Evolutionary conservation across 1,284 basidiomycete genomes (phyloP).

Genomic region (Takashimella tepidaria): DNA sequence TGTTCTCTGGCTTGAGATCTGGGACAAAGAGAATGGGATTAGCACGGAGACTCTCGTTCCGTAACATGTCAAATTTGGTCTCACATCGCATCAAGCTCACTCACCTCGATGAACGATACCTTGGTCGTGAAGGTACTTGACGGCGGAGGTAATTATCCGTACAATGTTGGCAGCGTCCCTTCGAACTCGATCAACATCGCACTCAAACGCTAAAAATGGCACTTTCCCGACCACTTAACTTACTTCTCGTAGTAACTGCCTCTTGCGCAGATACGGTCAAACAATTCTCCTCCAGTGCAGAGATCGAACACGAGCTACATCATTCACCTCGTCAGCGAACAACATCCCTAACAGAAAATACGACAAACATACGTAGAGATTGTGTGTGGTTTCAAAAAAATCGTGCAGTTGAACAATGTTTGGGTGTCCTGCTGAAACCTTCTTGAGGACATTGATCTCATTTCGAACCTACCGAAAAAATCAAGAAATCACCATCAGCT

Average conservation of each 20-base stretch:
- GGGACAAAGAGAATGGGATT: constrained; percentile 2
- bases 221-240: too few species aligned
- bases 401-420: constrained; percentile 89
- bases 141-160: constrained; percentile 77
- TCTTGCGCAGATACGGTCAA: constrained; percentile 96
- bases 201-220: not conserved
- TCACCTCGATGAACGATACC: constrained; percentile 92
- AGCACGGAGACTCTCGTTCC: not conserved
- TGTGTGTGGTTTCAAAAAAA: constrained; percentile 97
- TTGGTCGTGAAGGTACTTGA: constrained; percentile 85
- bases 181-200: not conserved
- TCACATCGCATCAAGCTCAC: too few species aligned
- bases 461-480: constrained; percentile 69
- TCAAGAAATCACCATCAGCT: constrained; percentile 1
- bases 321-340: constrained; percentile 25
- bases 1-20: constrained; percentile 97
- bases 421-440: constrained; percentile 80
- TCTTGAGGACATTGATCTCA: constrained; percentile 92
- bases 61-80: too few species aligned
- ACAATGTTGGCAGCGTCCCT: constrained; percentile 89
- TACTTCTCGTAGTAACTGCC: constrained; percentile 94
- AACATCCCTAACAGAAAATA: not conserved
- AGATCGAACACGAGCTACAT: constrained; percentile 79
- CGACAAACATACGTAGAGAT: constrained; percentile 64
- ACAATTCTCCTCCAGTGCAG: constrained; percentile 95